Evolutionary conservation across 192 early-diverging fungal genomes (phyloP).

Genomic region (Chytriomyces sp.): DNA sequence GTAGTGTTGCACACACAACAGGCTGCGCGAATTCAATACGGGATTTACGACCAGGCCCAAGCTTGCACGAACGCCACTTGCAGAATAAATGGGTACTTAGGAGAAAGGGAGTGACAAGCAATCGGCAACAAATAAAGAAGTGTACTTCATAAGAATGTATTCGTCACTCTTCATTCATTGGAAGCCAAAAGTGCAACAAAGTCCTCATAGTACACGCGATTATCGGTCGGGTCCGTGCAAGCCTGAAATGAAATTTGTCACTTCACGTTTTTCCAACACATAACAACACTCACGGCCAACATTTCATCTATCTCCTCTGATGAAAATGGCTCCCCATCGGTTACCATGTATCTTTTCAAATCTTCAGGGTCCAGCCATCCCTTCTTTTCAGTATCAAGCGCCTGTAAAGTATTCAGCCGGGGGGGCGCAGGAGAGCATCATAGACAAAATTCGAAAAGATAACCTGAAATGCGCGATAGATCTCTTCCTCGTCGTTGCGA

Average conservation of each 20-base stretch:
- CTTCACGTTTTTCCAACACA: not conserved
- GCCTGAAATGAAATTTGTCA: too few species aligned
- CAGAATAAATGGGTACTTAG: not conserved
- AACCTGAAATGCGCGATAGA: constrained; percentile 55
- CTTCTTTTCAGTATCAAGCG: constrained; percentile 53
- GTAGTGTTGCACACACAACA: constrained; percentile 22
- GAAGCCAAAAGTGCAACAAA: constrained; percentile 23
- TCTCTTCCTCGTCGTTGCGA: constrained; percentile 51
- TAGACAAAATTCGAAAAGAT: not conserved
- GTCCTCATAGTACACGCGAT: constrained; percentile 55
- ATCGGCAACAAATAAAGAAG: not conserved
- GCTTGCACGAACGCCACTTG: constrained; percentile 50
- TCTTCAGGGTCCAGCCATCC: constrained; percentile 54
- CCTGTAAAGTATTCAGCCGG: constrained; percentile 21
- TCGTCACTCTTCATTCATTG: not conserved
- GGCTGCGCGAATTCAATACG: constrained; percentile 44
- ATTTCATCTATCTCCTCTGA: constrained; percentile 60
- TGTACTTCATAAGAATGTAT: not conserved
- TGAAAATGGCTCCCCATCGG: constrained; percentile 52
- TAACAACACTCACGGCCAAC: constrained; percentile 40
- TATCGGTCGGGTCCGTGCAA: constrained; percentile 57
- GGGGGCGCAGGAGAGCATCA: not conserved
- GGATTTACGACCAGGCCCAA: constrained; percentile 51
- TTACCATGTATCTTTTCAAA: constrained; percentile 38
- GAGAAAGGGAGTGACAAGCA: not conserved